Conservation (phyloP, 164 flowering plant species). For the Aristolochia californica region DNA sequence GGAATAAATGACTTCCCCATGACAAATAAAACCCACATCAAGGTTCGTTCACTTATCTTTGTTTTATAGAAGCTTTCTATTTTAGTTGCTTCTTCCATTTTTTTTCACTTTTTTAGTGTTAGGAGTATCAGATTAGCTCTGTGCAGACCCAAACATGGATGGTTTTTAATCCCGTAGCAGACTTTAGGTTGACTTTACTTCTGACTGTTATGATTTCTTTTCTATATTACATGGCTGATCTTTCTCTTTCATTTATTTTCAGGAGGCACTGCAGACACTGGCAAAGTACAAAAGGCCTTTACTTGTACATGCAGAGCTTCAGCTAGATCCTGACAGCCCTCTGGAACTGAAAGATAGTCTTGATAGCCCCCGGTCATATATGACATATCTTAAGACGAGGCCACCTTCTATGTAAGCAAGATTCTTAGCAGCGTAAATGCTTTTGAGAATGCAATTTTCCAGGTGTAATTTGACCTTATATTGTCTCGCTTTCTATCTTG, state of each 20-base stretch:
- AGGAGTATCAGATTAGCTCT: no score
- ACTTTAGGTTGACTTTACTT: no score
- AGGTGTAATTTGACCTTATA: not conserved
- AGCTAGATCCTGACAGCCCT: slow-evolving; percentile 28
- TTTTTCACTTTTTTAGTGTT: no score
- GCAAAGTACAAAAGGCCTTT: slow-evolving; percentile 85
- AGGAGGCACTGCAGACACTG: slow-evolving; percentile 69
- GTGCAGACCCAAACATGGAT: no score
- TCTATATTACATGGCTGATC: no score
- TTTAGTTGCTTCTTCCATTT: not conserved
- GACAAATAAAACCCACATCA: slow-evolving; percentile 81
- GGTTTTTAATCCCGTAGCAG: no score
- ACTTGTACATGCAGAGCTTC: slow-evolving; percentile 89
- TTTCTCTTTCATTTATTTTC: not conserved
- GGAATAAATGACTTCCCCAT: slow-evolving; percentile 98
- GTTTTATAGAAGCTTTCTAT: not conserved
- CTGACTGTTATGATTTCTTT: no score
- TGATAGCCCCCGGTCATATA: slow-evolving; percentile 48
- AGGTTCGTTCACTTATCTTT: slow-evolving; percentile 38
- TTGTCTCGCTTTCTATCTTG: not conserved
- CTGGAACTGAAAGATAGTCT: slow-evolving; percentile 19
- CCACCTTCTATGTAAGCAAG: slow-evolving; percentile 65
- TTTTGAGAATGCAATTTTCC: no score
- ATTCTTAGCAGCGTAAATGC: not conserved
- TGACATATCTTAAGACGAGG: slow-evolving; percentile 77